These are phyloP conservation scores for Manihot esculenta DNA, from an alignment of 441 rosid genomes.

Conservation along the genomic window DNA sequence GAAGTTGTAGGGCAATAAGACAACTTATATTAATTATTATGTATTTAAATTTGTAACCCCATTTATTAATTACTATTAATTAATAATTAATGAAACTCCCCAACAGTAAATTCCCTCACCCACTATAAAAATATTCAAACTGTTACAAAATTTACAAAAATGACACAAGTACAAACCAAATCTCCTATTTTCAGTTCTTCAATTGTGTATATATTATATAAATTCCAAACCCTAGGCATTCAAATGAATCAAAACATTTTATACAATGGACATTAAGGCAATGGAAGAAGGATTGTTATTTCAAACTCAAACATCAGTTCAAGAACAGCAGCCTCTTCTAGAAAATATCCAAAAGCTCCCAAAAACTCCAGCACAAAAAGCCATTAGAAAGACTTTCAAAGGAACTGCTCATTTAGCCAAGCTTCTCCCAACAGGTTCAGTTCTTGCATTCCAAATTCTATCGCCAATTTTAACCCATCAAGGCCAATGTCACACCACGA, in stretches of 20 bases:
- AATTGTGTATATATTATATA: too few relatives aligned
- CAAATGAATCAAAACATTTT: not conserved
- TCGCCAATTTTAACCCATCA: slow-evolving; percentile 57
- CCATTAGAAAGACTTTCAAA: slow-evolving; percentile 55
- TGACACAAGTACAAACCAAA: not conserved
- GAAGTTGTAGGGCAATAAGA: not conserved
- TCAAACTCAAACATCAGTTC: not conserved
- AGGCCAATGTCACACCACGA: slow-evolving; percentile 41
- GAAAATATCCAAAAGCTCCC: slow-evolving; percentile 26
- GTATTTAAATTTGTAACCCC: not conserved
- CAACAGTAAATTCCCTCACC: not conserved
- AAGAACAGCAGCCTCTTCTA: slow-evolving; percentile 27
- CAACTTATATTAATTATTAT: not conserved
- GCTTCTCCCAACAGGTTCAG: slow-evolving; percentile 67
- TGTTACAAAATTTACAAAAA: not conserved
- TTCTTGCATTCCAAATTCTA: slow-evolving; percentile 50
- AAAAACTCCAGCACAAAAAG: slow-evolving; percentile 49
- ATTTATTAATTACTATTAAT: not conserved
- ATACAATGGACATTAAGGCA: slow-evolving; percentile 21
- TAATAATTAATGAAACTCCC: not conserved
- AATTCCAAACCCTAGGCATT: not conserved
- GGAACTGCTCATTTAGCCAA: slow-evolving; percentile 51
- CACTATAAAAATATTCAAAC: not conserved
- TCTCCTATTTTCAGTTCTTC: not conserved
- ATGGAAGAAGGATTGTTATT: not conserved